Base-by-base conservation (phyloP, 495 filamentous ascomycete genomes). In the Penicillium cataractarum region DNA sequence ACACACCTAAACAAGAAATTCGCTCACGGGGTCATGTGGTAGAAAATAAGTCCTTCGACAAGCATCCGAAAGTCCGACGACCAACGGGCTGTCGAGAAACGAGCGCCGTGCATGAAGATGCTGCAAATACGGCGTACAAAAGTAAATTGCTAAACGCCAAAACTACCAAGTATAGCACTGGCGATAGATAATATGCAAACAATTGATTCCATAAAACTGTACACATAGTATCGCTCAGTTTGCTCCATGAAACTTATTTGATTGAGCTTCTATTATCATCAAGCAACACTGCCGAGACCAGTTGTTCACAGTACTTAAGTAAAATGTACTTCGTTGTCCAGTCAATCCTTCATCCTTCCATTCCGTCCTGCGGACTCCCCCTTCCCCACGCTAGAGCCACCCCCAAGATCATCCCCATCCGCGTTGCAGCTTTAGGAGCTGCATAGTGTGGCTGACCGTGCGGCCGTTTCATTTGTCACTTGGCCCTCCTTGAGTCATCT, bases 401-500 rank as follows among this genome's bases (percentile, higher is more conserved):
- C 21, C 46, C 59, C 59, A 61, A 40, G 60, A 62, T 57, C 60
- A 59, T 54, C 62, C n/a, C 48, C 22, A 57, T 37, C 52, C 22
- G 40, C 40, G 21, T 54, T 29, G 48, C 37, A 55, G 59, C 50
- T 48, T 12, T 13, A n/a, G 17, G 29, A 46, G 27, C 10, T 56
- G 54, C 31, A 49, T n/a, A 55, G n/a, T 21, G 50, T 68, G 60
- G 63, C 65, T 61, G 57, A 52, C 33, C 39, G 53, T 33, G 49
- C 53, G 24, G 49, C 26, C 49, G 61, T 72, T 72, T 68, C 65
- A 70, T 67, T 70, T 68, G 67, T 71, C 59, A n/a, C 58, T 65
- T 35, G 51, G 22, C 61, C 59, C 55, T 37, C 60, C 65, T 64
- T 63, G 63, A 65, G 46, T 69, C 67, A 65, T 59, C 59, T 71